Conservation (phyloP, 2,329 filamentous ascomycete genomes). For the Biscogniauxia marginata region DNA sequence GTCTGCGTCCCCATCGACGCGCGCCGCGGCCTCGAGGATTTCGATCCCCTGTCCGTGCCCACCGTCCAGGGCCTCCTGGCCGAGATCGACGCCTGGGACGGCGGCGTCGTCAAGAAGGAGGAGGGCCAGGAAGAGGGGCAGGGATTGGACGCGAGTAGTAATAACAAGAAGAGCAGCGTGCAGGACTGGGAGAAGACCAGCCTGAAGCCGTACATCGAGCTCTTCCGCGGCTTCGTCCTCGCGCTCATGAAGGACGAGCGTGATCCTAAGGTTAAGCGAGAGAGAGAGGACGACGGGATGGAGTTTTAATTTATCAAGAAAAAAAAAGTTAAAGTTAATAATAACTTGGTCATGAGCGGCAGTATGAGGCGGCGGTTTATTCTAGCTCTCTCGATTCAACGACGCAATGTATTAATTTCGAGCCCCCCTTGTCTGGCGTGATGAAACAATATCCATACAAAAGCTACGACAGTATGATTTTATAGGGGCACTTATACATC, state of each 20-base stretch:
- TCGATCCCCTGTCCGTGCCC: conserved; percentile 85
- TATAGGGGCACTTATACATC: too few relatives aligned
- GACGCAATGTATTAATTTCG: too few relatives aligned
- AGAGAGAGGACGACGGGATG: conserved; percentile 52
- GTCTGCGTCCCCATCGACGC: conserved; percentile 95
- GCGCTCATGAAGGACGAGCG: conserved; percentile 74
- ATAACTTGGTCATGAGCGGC: neutral
- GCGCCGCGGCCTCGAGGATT: conserved; percentile 63
- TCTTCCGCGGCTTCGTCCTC: conserved; percentile 80
- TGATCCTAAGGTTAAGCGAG: conserved; percentile 53
- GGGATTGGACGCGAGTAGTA: conserved; percentile 33
- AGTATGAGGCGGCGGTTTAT: neutral
- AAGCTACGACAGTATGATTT: too few relatives aligned
- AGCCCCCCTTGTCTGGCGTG: too few relatives aligned
- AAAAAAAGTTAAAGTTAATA: neutral
- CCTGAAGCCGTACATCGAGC: conserved; percentile 87
- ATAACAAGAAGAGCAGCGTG: conserved; percentile 38
- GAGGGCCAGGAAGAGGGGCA: conserved; percentile 30
- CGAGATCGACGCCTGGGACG: conserved; percentile 79
- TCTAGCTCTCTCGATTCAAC: too few relatives aligned
- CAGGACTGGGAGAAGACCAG: conserved; percentile 98
- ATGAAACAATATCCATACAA: too few relatives aligned
- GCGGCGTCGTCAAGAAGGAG: conserved; percentile 22
- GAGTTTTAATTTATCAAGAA: too few relatives aligned
- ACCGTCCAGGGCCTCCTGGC: conserved; percentile 78